A percentile compares a stretch with the other conserved stretches of the same genome.
Conservation (phyloP, 1,284 basidiomycete species). For the Phellopilus nigrolimitatus region DNA sequence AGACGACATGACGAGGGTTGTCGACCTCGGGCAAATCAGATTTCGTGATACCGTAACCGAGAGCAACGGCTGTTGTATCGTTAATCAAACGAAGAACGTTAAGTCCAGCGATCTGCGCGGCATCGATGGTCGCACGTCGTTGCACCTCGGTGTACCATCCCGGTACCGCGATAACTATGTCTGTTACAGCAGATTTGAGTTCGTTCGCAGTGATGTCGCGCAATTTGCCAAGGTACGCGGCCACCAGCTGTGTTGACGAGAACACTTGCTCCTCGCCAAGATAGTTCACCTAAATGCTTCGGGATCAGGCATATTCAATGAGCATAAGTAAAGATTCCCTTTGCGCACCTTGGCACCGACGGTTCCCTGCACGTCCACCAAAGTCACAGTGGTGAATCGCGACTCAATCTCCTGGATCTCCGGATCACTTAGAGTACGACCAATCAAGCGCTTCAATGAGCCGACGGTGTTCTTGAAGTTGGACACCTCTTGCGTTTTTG, state of each 20-base stretch:
- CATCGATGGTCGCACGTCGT: conserved; percentile 82
- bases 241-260: conserved; percentile 83
- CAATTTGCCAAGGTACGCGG: conserved; percentile 83
- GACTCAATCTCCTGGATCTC: conserved; percentile 81
- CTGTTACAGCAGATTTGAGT: conserved; percentile 80
- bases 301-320: neutral
- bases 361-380: conserved; percentile 78
- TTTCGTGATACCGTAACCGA: conserved; percentile 97
- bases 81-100: conserved; percentile 92
- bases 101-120: conserved; percentile 82
- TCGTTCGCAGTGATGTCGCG: conserved; percentile 81
- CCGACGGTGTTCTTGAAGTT: conserved; percentile 97
- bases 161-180: conserved; percentile 91
- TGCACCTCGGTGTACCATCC: conserved; percentile 94
- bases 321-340: neutral
- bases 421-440: conserved; percentile 69
- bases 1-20: conserved; percentile 79
- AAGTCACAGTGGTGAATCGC: conserved; percentile 81
- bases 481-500: conserved; percentile 96
- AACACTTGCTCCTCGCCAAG: conserved; percentile 75
- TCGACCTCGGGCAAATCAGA: conserved; percentile 84
- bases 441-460: conserved; percentile 83
- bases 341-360: conserved; percentile 75
- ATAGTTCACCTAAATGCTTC: conserved; percentile 67
- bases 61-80: conserved; percentile 88